These are phyloP conservation scores for Plantago elongata DNA, from an alignment of 257 asterid species.

Conservation along the genomic window DNA sequence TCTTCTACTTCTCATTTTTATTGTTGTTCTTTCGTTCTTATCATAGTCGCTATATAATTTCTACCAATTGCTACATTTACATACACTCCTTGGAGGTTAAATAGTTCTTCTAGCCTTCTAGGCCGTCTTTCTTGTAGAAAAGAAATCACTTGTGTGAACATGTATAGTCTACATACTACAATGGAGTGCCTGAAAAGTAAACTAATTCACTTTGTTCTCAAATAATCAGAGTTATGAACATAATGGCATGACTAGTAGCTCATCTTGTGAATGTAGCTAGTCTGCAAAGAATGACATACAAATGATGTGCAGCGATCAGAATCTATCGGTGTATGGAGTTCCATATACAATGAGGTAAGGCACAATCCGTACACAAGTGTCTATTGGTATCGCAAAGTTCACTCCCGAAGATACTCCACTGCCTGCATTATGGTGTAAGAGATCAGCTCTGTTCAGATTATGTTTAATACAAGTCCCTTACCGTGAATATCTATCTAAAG, in stretches of 20 bases:
- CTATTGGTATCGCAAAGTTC: constrained; percentile 79
- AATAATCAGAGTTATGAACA: background rate
- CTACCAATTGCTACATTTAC: no score
- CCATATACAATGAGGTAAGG: constrained; percentile 84
- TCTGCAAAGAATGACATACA: background rate
- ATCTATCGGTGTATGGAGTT: constrained; percentile 60
- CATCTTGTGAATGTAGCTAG: background rate
- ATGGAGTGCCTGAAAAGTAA: no score
- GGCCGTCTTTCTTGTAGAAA: no score
- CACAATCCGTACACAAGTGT: constrained; percentile 53
- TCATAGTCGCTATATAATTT: no score
- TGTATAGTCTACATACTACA: no score
- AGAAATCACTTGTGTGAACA: no score
- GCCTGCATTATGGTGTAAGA: constrained; percentile 40
- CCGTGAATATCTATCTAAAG: no score
- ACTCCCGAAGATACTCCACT: constrained; percentile 84
- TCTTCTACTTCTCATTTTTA: no score
- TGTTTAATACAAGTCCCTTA: no score
- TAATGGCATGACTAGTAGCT: background rate
- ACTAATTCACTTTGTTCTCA: background rate
- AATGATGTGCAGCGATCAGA: constrained; percentile 16
- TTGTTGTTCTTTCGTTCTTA: no score
- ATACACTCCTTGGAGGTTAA: no score
- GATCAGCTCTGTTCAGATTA: constrained; percentile 4
- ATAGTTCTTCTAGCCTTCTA: no score